phyloP scores from a whole-genome alignment of 805 yeast species.

The Metschnikowia henanensis region DNA sequence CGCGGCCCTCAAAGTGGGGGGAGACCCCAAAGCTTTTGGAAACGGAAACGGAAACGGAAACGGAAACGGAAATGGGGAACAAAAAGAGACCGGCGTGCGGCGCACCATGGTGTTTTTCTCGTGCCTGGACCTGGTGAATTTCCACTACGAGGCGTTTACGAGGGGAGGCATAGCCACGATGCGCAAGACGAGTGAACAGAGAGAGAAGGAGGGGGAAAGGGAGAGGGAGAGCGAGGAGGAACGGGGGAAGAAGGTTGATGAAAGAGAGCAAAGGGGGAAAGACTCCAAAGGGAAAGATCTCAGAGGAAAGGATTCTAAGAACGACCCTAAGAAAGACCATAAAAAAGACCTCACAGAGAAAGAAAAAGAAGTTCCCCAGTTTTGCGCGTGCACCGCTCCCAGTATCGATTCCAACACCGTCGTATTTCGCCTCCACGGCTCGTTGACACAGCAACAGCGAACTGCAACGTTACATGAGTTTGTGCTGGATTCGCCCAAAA shows the following conservation, averaged over 20 bases:
- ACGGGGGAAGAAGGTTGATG: slow-evolving; percentile 11
- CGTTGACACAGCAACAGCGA: slow-evolving; percentile 81
- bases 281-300: too few species aligned
- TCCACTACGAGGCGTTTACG: slow-evolving; percentile 77
- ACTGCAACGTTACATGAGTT: slow-evolving; percentile 72
- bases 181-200: slow-evolving; percentile 27
- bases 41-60: too few species aligned
- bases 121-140: slow-evolving; percentile 96
- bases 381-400: slow-evolving; percentile 55
- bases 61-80: too few species aligned
- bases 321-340: slow-evolving; percentile 7
- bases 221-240: slow-evolving; percentile 18
- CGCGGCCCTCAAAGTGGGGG: slow-evolving; percentile 57
- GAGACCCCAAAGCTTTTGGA: too few species aligned
- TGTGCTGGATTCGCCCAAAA: slow-evolving; percentile 38
- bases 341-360: neutral
- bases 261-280: slow-evolving; percentile 13
- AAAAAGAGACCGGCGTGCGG: slow-evolving; percentile 32
- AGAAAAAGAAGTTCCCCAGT: slow-evolving; percentile 6
- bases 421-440: slow-evolving; percentile 81
- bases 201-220: slow-evolving; percentile 17
- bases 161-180: slow-evolving; percentile 49
- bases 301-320: slow-evolving; percentile 23
- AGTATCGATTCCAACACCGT: slow-evolving; percentile 44
- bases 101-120: slow-evolving; percentile 85